Percentiles rank a stretch among this genome's conserved stretches.
Evolutionary conservation across 495 filamentous ascomycete species (phyloP).

Genomic region (Aspergillus nidulans): DNA sequence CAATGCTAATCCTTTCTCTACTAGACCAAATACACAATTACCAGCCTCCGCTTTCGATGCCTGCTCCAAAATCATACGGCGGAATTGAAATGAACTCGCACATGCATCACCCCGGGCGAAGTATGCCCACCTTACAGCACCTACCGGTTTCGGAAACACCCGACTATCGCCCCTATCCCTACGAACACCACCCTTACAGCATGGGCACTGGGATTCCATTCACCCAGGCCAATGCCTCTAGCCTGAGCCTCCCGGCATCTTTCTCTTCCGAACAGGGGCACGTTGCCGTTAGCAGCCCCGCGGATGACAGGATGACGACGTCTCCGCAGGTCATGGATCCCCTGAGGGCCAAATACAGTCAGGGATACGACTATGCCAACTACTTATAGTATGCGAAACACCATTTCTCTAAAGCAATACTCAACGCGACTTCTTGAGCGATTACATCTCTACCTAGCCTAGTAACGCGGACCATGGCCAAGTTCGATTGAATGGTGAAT

Average conservation of each 20-base stretch:
- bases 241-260: slow-evolving; percentile 34
- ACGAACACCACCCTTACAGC: slow-evolving; percentile 28
- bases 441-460: background rate
- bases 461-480: background rate
- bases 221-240: slow-evolving; percentile 35
- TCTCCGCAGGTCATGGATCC: slow-evolving; percentile 26
- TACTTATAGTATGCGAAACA: slow-evolving; percentile 28
- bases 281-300: slow-evolving; percentile 13
- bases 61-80: slow-evolving; percentile 27
- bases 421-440: slow-evolving; percentile 4
- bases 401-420: background rate
- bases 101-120: slow-evolving; percentile 26
- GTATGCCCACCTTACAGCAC: slow-evolving; percentile 28
- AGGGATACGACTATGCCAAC: slow-evolving; percentile 34
- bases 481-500: slow-evolving; percentile 8
- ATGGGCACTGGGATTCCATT: slow-evolving; percentile 29
- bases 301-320: slow-evolving; percentile 27
- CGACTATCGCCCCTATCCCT: slow-evolving; percentile 35
- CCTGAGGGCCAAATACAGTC: slow-evolving; percentile 27
- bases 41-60: slow-evolving; percentile 30
- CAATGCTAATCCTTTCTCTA: background rate
- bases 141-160: slow-evolving; percentile 31
- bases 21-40: slow-evolving; percentile 35
- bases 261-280: slow-evolving; percentile 27
- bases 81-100: slow-evolving; percentile 31